phyloP scores from a whole-genome alignment of 148 eudicot genomes.

The Cornus florida region DNA sequence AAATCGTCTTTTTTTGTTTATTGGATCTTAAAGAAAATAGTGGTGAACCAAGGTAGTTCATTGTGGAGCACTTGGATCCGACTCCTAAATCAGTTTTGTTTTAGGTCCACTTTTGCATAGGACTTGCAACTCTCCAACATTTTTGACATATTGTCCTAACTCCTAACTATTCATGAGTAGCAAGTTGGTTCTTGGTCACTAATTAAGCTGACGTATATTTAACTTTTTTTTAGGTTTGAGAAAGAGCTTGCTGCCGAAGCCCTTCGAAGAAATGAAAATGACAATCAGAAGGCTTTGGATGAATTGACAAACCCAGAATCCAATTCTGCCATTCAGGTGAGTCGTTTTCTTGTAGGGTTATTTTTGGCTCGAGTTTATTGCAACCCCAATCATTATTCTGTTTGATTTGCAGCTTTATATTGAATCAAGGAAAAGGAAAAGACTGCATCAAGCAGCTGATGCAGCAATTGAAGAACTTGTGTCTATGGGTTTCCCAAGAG shows the following conservation, averaged over 20 bases:
- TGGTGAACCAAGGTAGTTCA: not conserved
- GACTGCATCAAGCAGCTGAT: slow-evolving; percentile 34
- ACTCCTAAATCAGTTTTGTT: not conserved
- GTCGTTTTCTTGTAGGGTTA: slow-evolving; percentile 2
- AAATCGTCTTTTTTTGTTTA: too few species aligned
- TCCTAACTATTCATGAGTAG: too few species aligned
- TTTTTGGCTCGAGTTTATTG: not conserved
- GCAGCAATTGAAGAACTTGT: slow-evolving; percentile 48
- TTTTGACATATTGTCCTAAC: too few species aligned
- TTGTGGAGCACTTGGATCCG: not conserved
- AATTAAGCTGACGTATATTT: not conserved
- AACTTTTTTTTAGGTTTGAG: slow-evolving; percentile 52
- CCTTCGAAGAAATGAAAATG: slow-evolving; percentile 89
- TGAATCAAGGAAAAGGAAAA: slow-evolving; percentile 71
- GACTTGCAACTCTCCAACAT: too few species aligned
- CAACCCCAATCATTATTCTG: slow-evolving; percentile 8
- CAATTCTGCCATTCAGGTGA: slow-evolving; percentile 71
- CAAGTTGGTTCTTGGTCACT: not conserved
- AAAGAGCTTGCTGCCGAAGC: slow-evolving; percentile 90
- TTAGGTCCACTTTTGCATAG: not conserved
- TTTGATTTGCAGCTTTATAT: slow-evolving; percentile 56
- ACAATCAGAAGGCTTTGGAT: slow-evolving; percentile 74
- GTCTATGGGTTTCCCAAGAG: slow-evolving; percentile 69
- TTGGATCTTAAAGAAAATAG: not conserved
- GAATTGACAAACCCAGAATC: slow-evolving; percentile 79